These are phyloP conservation scores for Panicum virgatum DNA, from an alignment of 202 grass and related monocot species.

Conservation along the genomic window DNA sequence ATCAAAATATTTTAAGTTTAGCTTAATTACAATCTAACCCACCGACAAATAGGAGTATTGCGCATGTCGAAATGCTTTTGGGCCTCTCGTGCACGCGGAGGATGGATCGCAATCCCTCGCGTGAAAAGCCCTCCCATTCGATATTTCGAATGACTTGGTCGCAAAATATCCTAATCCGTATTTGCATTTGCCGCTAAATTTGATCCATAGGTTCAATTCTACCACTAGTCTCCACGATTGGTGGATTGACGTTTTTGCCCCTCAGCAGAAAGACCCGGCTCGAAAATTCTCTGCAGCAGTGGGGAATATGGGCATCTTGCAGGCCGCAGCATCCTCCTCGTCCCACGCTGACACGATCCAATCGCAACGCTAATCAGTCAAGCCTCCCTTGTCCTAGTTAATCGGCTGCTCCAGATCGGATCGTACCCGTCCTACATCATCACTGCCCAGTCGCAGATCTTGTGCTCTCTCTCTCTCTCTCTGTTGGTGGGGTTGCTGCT, in stretches of 20 bases:
- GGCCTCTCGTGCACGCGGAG: neutral
- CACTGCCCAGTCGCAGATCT: conserved; percentile 15
- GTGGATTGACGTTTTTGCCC: neutral
- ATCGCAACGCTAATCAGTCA: conserved; percentile 7
- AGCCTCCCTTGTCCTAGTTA: neutral
- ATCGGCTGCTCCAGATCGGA: conserved; percentile 21
- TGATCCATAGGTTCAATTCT: neutral
- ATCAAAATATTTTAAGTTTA: neutral
- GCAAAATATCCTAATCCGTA: neutral
- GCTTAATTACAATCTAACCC: neutral
- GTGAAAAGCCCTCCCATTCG: neutral
- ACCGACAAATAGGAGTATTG: neutral
- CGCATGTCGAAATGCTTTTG: neutral
- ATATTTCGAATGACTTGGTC: neutral
- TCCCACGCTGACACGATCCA: conserved; percentile 36
- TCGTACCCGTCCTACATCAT: conserved; percentile 10
- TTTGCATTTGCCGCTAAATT: neutral
- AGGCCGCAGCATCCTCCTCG: neutral
- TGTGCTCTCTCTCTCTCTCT: neutral
- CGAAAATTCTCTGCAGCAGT: conserved; percentile 2
- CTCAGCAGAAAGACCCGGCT: neutral
- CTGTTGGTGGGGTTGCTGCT: neutral
- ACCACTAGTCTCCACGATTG: neutral
- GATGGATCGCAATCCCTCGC: neutral
- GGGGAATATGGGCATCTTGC: neutral